Percentiles rank a stretch among this genome's conserved stretches.
Evolutionary conservation across 805 yeast genomes (phyloP).

Genomic region (Candida fluviatilis): DNA sequence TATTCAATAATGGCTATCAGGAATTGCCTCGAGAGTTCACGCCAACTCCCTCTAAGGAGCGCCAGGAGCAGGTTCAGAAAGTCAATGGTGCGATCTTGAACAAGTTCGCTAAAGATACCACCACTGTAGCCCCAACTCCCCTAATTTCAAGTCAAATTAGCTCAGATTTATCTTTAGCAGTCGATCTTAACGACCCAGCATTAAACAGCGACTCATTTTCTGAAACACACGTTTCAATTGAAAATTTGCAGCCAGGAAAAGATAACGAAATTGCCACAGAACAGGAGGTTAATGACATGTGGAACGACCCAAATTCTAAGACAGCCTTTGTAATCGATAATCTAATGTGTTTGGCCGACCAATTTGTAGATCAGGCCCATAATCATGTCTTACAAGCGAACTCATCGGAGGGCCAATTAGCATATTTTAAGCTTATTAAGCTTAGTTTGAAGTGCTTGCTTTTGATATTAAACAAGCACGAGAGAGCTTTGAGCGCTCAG

Average conservation of each 20-base stretch:
- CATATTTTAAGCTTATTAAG: conserved; percentile 28
- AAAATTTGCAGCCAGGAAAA: neutral
- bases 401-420: conserved; percentile 14
- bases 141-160: neutral
- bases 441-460: conserved; percentile 34
- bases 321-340: conserved; percentile 9
- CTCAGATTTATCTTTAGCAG: neutral
- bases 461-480: conserved; percentile 26
- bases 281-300: neutral
- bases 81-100: conserved; percentile 1
- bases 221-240: neutral
- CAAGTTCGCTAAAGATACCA: neutral
- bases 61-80: neutral
- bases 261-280: neutral
- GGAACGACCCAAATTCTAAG: neutral
- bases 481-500: conserved; percentile 21
- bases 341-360: conserved; percentile 16
- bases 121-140: neutral
- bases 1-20: conserved; percentile 4
- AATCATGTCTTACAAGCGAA: conserved; percentile 11
- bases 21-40: neutral
- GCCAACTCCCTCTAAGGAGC: neutral
- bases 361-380: conserved; percentile 22
- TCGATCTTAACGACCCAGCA: neutral
- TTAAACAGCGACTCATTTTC: neutral